Evolutionary conservation across 345 rosid genomes (phyloP), one percentile per base, ranked within the genome.

Genomic region (Corymbia maculata): DNA sequence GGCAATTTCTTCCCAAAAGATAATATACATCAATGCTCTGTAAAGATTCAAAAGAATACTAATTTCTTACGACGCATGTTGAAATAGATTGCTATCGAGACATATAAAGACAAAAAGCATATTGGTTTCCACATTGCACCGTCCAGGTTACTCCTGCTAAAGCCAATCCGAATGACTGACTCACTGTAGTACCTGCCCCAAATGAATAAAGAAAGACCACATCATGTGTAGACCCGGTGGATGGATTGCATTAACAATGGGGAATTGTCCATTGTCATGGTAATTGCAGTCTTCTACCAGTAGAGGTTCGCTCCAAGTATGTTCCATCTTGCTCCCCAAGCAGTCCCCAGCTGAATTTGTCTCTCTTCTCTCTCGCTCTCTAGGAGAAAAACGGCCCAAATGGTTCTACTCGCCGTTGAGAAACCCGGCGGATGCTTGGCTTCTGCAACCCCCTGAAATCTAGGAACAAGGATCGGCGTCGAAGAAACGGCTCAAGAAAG

Each of bases 1-100:
- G 30, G 12, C 79, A 9, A 66, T 30, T 30, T 66, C 30, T 4
- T 9, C 42, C 3, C 0, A 3, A 8, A 14, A 16, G 0, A 19
- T 32, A 0, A 32, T 30, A 15, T 16, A 4, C 44, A 15, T 0
- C 3, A 21, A 68, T 0, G 1, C 79, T 30, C 36, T 32, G 8
- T 0, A 17, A 68, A 30, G 79, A 68, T 32, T 7, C 79, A 17
- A 68, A 8, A 32, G 79, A 68, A 68, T 0, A 2, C 75, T 3
- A n/a, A 13, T 64, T n/a, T 13, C 19, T 52, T 52, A 15, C 53
- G 16, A 15, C 14, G 42, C 19, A n/a, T 42, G 36, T 7, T 32
- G 75, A 64, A 15, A 0, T n/a, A n/a, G 0, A 64, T 2, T 32
- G 9, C 45, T 6, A 8, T 16, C 45, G 24, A 32, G 32, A 17